Evolutionary conservation across 257 asterid species (phyloP).

Genomic region (Lycium ferocissimum): DNA sequence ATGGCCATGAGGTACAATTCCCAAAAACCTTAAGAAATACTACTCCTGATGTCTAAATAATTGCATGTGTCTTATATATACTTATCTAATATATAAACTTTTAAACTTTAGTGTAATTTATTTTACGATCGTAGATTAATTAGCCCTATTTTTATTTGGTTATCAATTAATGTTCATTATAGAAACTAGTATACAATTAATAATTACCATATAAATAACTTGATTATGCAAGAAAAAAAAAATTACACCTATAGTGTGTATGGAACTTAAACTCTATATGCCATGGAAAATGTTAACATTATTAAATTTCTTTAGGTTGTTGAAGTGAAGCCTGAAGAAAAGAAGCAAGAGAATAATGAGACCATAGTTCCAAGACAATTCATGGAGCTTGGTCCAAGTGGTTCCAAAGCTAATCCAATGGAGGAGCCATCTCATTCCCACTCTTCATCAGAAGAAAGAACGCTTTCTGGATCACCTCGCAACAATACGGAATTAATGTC

Average conservation of each 20-base stretch:
- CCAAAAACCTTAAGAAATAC: neutral
- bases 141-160: neutral
- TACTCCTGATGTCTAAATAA: neutral
- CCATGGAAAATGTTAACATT: neutral
- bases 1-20: conserved; percentile 39
- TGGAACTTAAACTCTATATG: neutral
- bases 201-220: neutral
- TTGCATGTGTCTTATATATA: neutral
- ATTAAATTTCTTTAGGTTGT: neutral
- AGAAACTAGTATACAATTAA: neutral
- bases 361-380: conserved; percentile 61
- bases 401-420: conserved; percentile 25
- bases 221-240: too few species aligned
- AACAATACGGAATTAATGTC: conserved; percentile 36
- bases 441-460: conserved; percentile 82
- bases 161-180: neutral
- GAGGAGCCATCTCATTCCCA: conserved; percentile 61
- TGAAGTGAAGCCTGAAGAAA: conserved; percentile 16
- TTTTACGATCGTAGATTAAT: too few species aligned
- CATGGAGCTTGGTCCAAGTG: conserved; percentile 58
- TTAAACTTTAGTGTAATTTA: neutral
- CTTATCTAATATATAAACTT: too few species aligned
- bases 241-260: too few species aligned
- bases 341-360: conserved; percentile 31
- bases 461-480: conserved; percentile 64